Conservation (phyloP, 345 rosid genomes). For the Syzygium jambos region DNA sequence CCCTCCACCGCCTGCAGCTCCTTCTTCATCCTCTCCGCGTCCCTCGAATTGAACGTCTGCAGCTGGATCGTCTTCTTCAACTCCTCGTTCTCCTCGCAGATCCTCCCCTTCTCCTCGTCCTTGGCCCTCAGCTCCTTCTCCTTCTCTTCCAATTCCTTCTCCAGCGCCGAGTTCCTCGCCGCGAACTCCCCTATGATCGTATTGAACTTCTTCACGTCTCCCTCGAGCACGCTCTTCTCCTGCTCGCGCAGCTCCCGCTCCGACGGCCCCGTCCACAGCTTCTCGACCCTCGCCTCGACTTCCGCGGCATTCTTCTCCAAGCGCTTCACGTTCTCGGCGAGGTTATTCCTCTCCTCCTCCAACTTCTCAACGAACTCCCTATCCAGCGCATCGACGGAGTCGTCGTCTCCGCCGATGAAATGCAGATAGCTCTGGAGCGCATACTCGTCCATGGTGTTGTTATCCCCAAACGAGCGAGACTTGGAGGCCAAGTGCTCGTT, state of each 20-base stretch:
- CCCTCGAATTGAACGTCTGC: slow-evolving; percentile 70
- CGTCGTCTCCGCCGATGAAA: slow-evolving; percentile 59
- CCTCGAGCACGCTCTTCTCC: slow-evolving; percentile 48
- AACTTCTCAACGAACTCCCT: slow-evolving; percentile 45
- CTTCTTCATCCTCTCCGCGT: slow-evolving; percentile 90
- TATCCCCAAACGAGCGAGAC: slow-evolving; percentile 19
- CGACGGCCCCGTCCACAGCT: slow-evolving; percentile 40
- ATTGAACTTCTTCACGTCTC: slow-evolving; percentile 60
- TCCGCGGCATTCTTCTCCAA: slow-evolving; percentile 26
- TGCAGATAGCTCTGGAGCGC: slow-evolving; percentile 40
- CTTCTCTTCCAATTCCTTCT: slow-evolving; percentile 54
- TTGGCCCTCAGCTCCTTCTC: slow-evolving; percentile 41
- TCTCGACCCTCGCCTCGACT: slow-evolving; percentile 38
- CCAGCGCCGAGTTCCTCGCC: slow-evolving; percentile 26
- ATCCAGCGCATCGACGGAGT: slow-evolving; percentile 45
- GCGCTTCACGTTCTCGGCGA: slow-evolving; percentile 20
- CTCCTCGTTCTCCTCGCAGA: slow-evolving; percentile 61
- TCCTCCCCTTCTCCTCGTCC: slow-evolving; percentile 47
- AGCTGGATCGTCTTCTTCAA: slow-evolving; percentile 56
- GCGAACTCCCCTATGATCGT: slow-evolving; percentile 38
- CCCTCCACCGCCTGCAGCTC: slow-evolving; percentile 85
- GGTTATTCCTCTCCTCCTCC: slow-evolving; percentile 37
- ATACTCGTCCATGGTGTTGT: slow-evolving; percentile 32
- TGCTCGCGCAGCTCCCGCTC: slow-evolving; percentile 50
- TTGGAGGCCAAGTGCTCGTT: slow-evolving; percentile 20